phyloP scores from a whole-genome alignment of 179 eudicot species.

The Amaranthus tricolor region DNA sequence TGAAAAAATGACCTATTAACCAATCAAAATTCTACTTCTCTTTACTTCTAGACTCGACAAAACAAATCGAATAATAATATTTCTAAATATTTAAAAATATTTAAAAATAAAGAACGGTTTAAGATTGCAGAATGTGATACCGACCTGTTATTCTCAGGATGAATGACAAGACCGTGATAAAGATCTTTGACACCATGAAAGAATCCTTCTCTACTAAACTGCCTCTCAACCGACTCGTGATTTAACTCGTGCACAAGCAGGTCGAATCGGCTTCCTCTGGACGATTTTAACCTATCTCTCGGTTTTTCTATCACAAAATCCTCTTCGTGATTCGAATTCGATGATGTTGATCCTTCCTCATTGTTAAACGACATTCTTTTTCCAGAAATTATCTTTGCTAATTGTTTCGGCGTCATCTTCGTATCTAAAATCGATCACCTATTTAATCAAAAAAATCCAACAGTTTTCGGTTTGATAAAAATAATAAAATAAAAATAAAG shows the following conservation, averaged over 20 bases:
- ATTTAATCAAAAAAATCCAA: neutral
- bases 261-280: constrained; percentile 45
- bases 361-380: constrained; percentile 20
- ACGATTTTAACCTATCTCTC: constrained; percentile 43
- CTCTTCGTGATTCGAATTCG: constrained; percentile 15
- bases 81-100: too few species aligned
- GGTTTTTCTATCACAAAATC: constrained; percentile 37
- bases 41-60: neutral
- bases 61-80: too few species aligned
- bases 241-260: constrained; percentile 42
- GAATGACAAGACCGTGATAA: constrained; percentile 42
- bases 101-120: too few species aligned
- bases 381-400: constrained; percentile 23
- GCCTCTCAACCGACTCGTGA: constrained; percentile 22
- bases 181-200: constrained; percentile 44
- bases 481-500: neutral
- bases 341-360: constrained; percentile 11
- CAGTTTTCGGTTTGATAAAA: neutral
- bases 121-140: neutral
- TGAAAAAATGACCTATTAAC: too few species aligned
- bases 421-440: neutral
- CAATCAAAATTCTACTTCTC: neutral
- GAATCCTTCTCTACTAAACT: constrained; percentile 38
- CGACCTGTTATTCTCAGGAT: constrained; percentile 60
- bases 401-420: constrained; percentile 17